These are phyloP conservation scores for Venturia effusa DNA, from an alignment of 2,329 filamentous ascomycete species.

Conservation along the genomic window DNA sequence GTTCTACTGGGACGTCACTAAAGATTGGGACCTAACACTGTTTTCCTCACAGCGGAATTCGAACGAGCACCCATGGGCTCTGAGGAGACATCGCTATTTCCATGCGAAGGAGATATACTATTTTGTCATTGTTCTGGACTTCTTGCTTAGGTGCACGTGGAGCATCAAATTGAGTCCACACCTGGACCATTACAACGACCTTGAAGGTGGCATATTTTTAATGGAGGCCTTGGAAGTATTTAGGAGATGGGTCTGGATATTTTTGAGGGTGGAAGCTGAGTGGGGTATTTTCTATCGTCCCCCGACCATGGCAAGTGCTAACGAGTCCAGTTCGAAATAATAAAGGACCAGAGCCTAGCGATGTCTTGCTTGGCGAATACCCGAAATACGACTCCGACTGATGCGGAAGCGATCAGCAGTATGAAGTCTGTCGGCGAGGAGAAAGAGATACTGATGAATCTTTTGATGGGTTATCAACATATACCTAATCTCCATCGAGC, in stretches of 20 bases:
- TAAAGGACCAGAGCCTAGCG: conserved; percentile 48
- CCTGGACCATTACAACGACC: conserved; percentile 72
- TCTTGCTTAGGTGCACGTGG: conserved; percentile 83
- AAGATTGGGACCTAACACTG: conserved; percentile 91
- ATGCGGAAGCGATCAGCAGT: neutral
- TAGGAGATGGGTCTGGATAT: conserved; percentile 92
- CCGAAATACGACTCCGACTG: conserved; percentile 42
- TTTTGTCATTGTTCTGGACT: conserved; percentile 63
- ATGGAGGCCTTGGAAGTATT: conserved; percentile 81
- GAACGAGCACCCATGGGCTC: conserved; percentile 61
- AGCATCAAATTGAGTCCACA: conserved; percentile 74
- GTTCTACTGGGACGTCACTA: conserved; percentile 97
- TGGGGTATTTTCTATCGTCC: conserved; percentile 39
- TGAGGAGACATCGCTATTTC: conserved; percentile 66
- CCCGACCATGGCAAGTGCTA: neutral
- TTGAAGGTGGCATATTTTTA: conserved; percentile 80
- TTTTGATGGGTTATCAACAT: neutral
- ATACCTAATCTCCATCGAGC: neutral
- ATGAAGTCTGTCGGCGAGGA: neutral
- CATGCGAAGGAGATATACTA: conserved; percentile 70
- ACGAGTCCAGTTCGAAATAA: conserved; percentile 38
- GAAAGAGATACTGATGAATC: neutral
- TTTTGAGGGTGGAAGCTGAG: conserved; percentile 89
- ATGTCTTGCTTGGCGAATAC: conserved; percentile 66
- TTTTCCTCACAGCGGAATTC: conserved; percentile 53